Base-by-base conservation (phyloP, 2,329 filamentous ascomycete genomes). In the Amphichorda felina region DNA sequence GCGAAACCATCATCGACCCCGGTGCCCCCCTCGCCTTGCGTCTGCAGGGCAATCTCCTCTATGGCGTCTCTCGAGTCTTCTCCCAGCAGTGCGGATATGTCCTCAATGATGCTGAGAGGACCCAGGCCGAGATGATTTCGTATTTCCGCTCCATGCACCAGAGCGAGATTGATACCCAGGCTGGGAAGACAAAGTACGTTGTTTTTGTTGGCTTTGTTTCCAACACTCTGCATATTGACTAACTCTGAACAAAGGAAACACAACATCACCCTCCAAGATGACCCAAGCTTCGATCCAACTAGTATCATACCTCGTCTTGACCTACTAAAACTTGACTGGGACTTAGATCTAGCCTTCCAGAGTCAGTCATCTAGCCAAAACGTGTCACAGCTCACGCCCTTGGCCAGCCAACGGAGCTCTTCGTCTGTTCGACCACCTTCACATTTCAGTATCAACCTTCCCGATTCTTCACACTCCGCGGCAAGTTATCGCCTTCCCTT, bases 21-120 rank as follows among this genome's bases (percentile, higher is more conserved):
- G 83, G 80, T 5, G 85, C 83, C 2, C 91, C 91, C 3, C 80
- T 98, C 60, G 89, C 91, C 4, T 60, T 98, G 43, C 79, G 91
- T 25, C 71, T 98, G 16, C 89, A 96, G 52, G 82, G 87, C 13
- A 95, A 80, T 46, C 68, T 98, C 14, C 74, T 98, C 19, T 88
- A 82, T 52, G 88, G 88, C 5, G 75, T 94, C 13, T 82, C 86
- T 3, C 75, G 82, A 33, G 87, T 96, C 14, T 94, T 86, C 54
- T 69, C 75, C 18, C 83, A 94, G 53, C 88, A 98, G 58, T 94
- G 83, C 48, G 70, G 71, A 26, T 98, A 94, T 53, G 75, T 94
- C 17, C 75, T 95, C 32, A 69, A 72, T 3, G 91, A 96, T 50
- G 78, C 79, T 3, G 79, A 88, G 55, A 77, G 73, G 45, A 77